A percentile compares a stretch with the other conserved stretches of the same genome.
Evolutionary conservation across 441 rosid genomes (phyloP).

Genomic region (Populus hybrid): DNA sequence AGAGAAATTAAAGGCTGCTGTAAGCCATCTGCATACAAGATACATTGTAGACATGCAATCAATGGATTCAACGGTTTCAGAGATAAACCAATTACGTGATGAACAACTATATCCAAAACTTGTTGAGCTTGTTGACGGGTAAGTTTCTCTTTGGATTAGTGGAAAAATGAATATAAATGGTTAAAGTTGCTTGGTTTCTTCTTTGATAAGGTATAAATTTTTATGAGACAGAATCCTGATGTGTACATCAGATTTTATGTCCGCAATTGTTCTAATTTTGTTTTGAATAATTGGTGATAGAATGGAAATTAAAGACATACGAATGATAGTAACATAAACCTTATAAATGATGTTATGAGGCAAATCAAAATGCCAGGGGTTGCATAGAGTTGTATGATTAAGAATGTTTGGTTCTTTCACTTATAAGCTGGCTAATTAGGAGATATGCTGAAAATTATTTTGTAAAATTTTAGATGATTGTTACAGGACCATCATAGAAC

Average conservation of each 20-base stretch:
- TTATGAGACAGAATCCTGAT: not conserved
- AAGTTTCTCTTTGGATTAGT: constrained; percentile 31
- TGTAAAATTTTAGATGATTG: not conserved
- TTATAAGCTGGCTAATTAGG: not conserved
- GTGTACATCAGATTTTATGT: not conserved
- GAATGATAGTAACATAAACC: not conserved
- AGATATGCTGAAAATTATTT: not conserved
- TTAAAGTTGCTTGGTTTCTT: constrained; percentile 4
- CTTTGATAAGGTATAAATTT: not conserved
- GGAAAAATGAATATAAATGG: not conserved
- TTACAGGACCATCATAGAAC: not conserved
- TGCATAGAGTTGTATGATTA: not conserved
- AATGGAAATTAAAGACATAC: not conserved
- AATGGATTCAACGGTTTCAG: constrained; percentile 90
- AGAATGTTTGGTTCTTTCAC: not conserved
- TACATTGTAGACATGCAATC: constrained; percentile 98
- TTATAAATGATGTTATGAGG: too few relatives aligned
- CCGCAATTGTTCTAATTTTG: not conserved
- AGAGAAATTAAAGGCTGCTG: constrained; percentile 85
- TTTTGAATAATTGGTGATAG: not conserved
- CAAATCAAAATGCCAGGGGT: not conserved
- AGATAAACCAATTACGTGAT: constrained; percentile 90
- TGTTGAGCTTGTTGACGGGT: constrained; percentile 76
- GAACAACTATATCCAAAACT: constrained; percentile 81
- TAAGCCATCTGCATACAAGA: constrained; percentile 88